Base-by-base conservation (phyloP, 805 yeast species). In the Yamadazyma insecticola region DNA sequence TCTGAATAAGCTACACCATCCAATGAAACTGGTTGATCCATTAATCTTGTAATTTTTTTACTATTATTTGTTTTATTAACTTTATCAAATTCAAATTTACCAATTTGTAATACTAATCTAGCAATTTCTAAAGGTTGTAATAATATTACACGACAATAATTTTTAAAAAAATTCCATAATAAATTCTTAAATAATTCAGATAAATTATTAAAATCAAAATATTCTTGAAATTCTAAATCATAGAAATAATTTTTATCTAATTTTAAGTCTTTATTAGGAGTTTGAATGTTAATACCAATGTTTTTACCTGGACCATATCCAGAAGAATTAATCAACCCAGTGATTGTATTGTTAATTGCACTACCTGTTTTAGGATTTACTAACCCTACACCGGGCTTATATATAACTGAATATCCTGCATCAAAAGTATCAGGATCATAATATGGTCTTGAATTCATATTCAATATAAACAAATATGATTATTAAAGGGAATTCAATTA, bases 81-180 rank as follows among this genome's bases (percentile, higher is more conserved):
- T n/a, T 25, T 31, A 9, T 35, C 32, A 32, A 51, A 45, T 16
- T 60, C 55, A 50, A 81, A 79, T 19, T 71, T 74, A 3, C 95
- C 95, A 10, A 85, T 81, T 55, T 92, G 97, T 35, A 88, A 58
- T 16, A 89, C 64, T 42, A 86, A 67, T 33, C 90, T 69, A 4
- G 84, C 75, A 12, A 85, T 81, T 45, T 90, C 97, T 55, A 89
- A 80, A 2, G 98, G 97, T 56, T 92, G 97, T 13, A 85, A 73
- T 6, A 84, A 51, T 19, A 87, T 54, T 26, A 80, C 76, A 37
- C 77, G 78, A 33, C 76, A 55, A 60, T 92, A 90, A 41, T 78
- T 81, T 41, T 76, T 75, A 30, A 78, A 47, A 39, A 86, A 76
- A 26, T 82, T 76, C 50, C 71, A 65, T 15, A 77, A 55, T 37